phyloP scores from a whole-genome alignment of 352 stramenopile species.

The Thraustotheca clavata region DNA sequence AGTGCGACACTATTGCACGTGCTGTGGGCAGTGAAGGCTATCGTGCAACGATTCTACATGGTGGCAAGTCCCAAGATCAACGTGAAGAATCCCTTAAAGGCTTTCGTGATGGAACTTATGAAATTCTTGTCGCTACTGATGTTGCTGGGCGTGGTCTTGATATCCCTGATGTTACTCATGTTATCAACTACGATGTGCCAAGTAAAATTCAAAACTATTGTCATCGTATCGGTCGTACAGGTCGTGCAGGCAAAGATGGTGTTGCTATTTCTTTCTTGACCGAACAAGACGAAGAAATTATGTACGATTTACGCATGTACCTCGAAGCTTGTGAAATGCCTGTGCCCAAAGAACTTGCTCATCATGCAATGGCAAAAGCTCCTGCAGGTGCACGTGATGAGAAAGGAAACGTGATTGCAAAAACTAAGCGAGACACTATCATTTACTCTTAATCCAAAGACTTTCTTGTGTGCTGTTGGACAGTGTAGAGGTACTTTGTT shows the following conservation, averaged over 20 bases:
- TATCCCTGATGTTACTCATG: constrained; percentile 97
- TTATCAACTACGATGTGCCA: constrained; percentile 99
- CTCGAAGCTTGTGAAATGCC: constrained; percentile 91
- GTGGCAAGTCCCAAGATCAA: constrained; percentile 95
- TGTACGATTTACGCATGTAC: constrained; percentile 96
- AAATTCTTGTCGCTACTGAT: constrained; percentile 91
- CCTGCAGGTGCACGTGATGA: constrained; percentile 70
- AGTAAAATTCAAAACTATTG: constrained; percentile 98
- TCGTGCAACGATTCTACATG: constrained; percentile 92
- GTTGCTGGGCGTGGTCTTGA: constrained; percentile 95
- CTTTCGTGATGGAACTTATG: constrained; percentile 83
- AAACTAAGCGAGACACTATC: constrained; percentile 79
- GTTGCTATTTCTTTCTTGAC: constrained; percentile 97
- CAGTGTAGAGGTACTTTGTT: background rate
- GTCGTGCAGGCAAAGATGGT: constrained; percentile 95
- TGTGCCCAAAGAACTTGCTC: constrained; percentile 90
- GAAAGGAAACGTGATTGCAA: constrained; percentile 80
- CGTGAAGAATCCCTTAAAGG: constrained; percentile 87
- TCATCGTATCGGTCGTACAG: constrained; percentile 97
- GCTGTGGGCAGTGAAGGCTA: constrained; percentile 88
- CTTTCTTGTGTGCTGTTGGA: too few species aligned
- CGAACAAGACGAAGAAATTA: constrained; percentile 95
- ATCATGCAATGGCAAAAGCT: constrained; percentile 89
- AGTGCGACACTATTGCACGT: constrained; percentile 92
- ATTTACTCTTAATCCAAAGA: constrained; percentile 51